Evolutionary conservation across 2,329 filamentous ascomycete species (phyloP).

Genomic region (Cordyceps pruinosa): DNA sequence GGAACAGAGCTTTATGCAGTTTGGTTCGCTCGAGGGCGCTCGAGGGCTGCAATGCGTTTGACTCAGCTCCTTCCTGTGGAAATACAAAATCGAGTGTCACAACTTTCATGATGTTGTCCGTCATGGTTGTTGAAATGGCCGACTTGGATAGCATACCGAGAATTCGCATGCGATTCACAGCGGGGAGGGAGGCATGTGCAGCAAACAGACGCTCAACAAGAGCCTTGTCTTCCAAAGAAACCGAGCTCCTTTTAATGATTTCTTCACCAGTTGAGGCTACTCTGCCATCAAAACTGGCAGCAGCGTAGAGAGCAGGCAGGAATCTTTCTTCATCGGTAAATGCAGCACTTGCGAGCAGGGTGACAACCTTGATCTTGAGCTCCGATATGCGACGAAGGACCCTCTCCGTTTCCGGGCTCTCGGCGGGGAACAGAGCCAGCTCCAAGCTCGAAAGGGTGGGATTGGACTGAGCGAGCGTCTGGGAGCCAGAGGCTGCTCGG

Average conservation of each 20-base stretch:
- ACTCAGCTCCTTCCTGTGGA: conserved; percentile 3
- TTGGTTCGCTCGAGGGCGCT: conserved; percentile 69
- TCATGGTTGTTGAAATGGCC: conserved; percentile 61
- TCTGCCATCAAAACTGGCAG: conserved; percentile 72
- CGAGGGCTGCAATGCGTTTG: conserved; percentile 27
- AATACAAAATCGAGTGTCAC: conserved; percentile 59
- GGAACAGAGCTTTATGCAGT: conserved; percentile 74
- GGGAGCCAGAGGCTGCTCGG: conserved; percentile 24
- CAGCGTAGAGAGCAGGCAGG: conserved; percentile 74
- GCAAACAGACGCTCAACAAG: conserved; percentile 62
- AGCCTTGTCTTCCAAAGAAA: conserved; percentile 62
- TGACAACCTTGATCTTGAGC: conserved; percentile 52
- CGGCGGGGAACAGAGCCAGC: conserved; percentile 24
- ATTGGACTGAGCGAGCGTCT: conserved; percentile 26
- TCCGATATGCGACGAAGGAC: conserved; percentile 31
- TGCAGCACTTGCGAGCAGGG: conserved; percentile 74
- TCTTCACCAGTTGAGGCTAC: conserved; percentile 84
- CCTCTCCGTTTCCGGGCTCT: conserved; percentile 57
- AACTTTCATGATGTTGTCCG: conserved; percentile 58
- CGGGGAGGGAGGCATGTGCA: conserved; percentile 66
- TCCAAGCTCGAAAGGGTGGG: conserved; percentile 27
- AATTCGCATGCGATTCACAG: conserved; percentile 70
- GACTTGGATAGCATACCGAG: conserved; percentile 73
- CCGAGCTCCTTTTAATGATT: conserved; percentile 70
- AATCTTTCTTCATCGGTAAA: conserved; percentile 82